Conservation (phyloP, 768 basidiomycete species). For the Boletus rex-veris region DNA sequence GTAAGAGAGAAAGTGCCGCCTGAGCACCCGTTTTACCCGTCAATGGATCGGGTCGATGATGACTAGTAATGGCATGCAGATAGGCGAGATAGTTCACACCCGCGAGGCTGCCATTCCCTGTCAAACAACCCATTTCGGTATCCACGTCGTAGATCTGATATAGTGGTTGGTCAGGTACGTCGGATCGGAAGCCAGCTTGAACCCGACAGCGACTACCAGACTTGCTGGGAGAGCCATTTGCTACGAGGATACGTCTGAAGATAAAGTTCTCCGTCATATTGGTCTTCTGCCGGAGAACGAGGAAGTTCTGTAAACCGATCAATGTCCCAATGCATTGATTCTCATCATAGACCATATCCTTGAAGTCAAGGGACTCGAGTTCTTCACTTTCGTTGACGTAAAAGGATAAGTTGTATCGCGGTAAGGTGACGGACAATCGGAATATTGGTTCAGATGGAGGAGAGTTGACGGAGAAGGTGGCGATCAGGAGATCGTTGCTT, state of each 20-base stretch:
- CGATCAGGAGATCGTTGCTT: not conserved
- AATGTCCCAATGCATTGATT: no score
- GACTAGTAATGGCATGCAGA: not conserved
- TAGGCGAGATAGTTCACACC: not conserved
- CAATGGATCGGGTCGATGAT: not conserved
- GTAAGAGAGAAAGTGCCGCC: no score
- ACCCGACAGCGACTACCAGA: no score
- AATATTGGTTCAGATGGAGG: not conserved
- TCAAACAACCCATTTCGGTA: not conserved
- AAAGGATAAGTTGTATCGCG: not conserved
- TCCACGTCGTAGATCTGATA: not conserved
- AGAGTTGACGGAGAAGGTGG: not conserved
- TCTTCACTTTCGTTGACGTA: not conserved
- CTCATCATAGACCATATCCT: no score
- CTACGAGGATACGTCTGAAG: not conserved
- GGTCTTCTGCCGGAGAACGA: not conserved
- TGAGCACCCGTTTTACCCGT: not conserved
- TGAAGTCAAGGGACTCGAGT: no score
- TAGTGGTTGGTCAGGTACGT: not conserved
- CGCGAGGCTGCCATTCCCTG: not conserved
- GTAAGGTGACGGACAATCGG: not conserved
- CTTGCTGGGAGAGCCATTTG: not conserved
- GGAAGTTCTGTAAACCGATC: not conserved
- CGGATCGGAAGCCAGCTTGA: no score
- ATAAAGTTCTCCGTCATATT: not conserved